Evolutionary conservation across 768 basidiomycete genomes (phyloP).

Genomic region (Russula olivacea): DNA sequence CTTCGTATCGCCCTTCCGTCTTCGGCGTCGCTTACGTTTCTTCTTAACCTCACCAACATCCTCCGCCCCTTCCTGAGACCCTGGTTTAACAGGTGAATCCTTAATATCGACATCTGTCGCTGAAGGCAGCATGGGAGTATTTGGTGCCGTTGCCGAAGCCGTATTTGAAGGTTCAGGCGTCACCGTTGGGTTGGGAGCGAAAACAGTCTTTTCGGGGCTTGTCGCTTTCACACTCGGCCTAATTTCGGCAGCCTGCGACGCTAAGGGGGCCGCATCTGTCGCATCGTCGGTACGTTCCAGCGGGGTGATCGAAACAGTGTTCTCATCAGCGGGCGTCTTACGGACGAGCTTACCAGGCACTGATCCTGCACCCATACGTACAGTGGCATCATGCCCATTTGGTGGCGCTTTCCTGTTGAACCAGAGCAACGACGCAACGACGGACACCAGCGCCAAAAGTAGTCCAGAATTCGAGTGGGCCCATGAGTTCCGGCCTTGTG

Average conservation of each 20-base stretch:
- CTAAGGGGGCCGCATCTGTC: neutral
- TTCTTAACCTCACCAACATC: constrained; percentile 40
- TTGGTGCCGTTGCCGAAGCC: neutral
- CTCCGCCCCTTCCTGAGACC: constrained; percentile 47
- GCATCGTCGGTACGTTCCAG: neutral
- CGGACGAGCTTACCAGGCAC: neutral
- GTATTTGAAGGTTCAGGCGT: neutral
- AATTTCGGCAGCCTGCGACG: neutral
- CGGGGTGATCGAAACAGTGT: neutral
- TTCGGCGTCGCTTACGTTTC: constrained; percentile 28
- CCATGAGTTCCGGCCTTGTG: constrained; percentile 1
- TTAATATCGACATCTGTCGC: neutral
- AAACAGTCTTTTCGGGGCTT: neutral
- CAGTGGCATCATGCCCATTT: neutral
- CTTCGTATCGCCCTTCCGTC: constrained; percentile 21
- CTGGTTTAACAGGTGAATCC: neutral
- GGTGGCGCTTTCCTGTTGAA: neutral
- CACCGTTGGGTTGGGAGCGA: neutral
- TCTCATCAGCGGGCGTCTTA: neutral
- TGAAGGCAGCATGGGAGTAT: neutral
- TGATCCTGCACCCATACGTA: neutral
- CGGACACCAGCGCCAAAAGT: constrained; percentile 10
- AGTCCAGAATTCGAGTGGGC: constrained; percentile 1
- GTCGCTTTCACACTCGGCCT: neutral
- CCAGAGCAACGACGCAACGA: constrained; percentile 11